A percentile compares a stretch with the other conserved stretches of the same genome.
Conservation (phyloP, 2,329 filamentous ascomycete genomes). For the Cercospora sesami region DNA sequence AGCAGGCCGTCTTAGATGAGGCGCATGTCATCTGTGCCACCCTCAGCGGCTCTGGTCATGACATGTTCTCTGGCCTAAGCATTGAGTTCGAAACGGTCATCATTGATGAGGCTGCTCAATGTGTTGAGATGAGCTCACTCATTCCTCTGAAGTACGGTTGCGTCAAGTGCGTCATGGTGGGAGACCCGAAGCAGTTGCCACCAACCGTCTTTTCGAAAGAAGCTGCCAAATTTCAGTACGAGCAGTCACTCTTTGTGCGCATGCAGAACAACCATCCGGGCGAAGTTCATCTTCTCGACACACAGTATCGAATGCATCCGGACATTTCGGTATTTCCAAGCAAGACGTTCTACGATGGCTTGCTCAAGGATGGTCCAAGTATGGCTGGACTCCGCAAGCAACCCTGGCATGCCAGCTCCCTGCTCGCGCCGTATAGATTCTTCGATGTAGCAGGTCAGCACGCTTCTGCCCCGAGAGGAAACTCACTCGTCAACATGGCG, state of each 20-base stretch:
- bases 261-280: slow-evolving; percentile 92
- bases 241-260: slow-evolving; percentile 95
- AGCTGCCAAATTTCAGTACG: slow-evolving; percentile 88
- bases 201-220: slow-evolving; percentile 94
- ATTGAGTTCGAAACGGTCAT: slow-evolving; percentile 98
- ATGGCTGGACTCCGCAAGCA: slow-evolving; percentile 75
- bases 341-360: slow-evolving; percentile 85
- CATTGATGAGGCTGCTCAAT: slow-evolving; percentile 97
- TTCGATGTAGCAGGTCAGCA: slow-evolving; percentile 93
- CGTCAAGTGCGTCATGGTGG: slow-evolving; percentile 93
- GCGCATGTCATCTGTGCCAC: slow-evolving; percentile 94
- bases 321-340: slow-evolving; percentile 93
- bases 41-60: slow-evolving; percentile 90
- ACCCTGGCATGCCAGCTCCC: slow-evolving; percentile 79
- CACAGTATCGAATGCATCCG: slow-evolving; percentile 98
- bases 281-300: slow-evolving; percentile 91
- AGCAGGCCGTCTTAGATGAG: slow-evolving; percentile 86
- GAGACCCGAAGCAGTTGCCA: slow-evolving; percentile 94
- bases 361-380: slow-evolving; percentile 71
- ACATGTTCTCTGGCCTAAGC: slow-evolving; percentile 91
- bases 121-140: slow-evolving; percentile 91
- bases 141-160: slow-evolving; percentile 98
- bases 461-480: slow-evolving; percentile 74
- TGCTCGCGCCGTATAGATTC: slow-evolving; percentile 92
- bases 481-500: slow-evolving; percentile 84